These are phyloP conservation scores for Aquanectria penicillioides DNA, from an alignment of 2,329 filamentous ascomycete genomes.

Conservation along the genomic window DNA sequence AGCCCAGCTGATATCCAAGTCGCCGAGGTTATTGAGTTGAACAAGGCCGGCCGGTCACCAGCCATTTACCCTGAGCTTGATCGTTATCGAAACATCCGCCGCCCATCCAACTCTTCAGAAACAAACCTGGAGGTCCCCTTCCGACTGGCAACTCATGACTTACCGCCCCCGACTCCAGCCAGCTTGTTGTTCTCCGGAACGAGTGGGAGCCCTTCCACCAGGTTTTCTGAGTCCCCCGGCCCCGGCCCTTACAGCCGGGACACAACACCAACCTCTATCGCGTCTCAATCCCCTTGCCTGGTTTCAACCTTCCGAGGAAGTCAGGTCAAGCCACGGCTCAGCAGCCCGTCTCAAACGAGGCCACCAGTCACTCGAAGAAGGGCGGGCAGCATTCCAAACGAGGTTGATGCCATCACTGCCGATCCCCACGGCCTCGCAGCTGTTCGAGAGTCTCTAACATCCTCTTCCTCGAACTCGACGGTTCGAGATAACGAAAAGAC, in stretches of 20 bases:
- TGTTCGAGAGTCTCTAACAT: slow-evolving; percentile 75
- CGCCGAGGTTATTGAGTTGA: slow-evolving; percentile 54
- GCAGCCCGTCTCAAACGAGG: slow-evolving; percentile 64
- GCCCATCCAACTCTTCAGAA: slow-evolving; percentile 48
- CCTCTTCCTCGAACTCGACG: slow-evolving; percentile 78
- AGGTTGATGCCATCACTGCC: slow-evolving; percentile 54
- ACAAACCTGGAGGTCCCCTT: slow-evolving; percentile 60
- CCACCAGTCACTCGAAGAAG: slow-evolving; percentile 70
- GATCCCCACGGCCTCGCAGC: slow-evolving; percentile 70
- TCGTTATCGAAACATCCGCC: slow-evolving; percentile 63
- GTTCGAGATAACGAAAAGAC: slow-evolving; percentile 62
- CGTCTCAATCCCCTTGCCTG: slow-evolving; percentile 76
- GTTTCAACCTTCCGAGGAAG: slow-evolving; percentile 59
- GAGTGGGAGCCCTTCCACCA: slow-evolving; percentile 78
- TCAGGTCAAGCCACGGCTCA: slow-evolving; percentile 60
- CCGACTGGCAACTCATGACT: slow-evolving; percentile 69
- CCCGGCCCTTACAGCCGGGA: slow-evolving; percentile 78
- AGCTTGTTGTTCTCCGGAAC: slow-evolving; percentile 67
- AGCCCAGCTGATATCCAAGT: slow-evolving; percentile 57
- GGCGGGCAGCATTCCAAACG: slow-evolving; percentile 64
- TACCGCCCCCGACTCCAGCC: slow-evolving; percentile 71
- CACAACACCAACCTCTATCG: slow-evolving; percentile 81
- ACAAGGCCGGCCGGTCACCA: slow-evolving; percentile 52
- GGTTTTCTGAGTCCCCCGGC: slow-evolving; percentile 77
- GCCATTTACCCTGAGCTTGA: slow-evolving; percentile 70